Percentiles rank a stretch among this genome's conserved stretches.
Conservation (phyloP, 1,139 yeast species). For the Saccharomyces hybrid region DNA sequence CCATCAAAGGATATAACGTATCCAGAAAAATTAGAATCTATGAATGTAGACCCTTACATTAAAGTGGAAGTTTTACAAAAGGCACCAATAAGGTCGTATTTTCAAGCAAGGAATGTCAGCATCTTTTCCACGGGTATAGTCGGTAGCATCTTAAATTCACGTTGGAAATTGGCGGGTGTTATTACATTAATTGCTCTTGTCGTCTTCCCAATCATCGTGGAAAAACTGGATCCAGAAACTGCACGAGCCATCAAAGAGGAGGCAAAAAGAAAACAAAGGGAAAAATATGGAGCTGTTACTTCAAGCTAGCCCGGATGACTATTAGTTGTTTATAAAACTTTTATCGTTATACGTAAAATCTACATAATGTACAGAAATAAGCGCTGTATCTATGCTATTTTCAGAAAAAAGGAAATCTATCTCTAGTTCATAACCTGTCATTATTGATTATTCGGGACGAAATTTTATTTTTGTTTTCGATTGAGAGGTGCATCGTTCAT, state of each 20-base stretch:
- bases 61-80: conserved; percentile 21
- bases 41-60: conserved; percentile 20
- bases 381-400: background rate
- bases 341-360: background rate
- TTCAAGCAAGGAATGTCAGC: conserved; percentile 29
- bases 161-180: conserved; percentile 32
- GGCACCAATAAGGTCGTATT: conserved; percentile 31
- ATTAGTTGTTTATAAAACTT: background rate
- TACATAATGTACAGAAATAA: background rate
- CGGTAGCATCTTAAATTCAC: conserved; percentile 32
- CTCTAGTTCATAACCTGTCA: background rate
- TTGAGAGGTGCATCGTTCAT: conserved; percentile 22
- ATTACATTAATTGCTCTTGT: conserved; percentile 24
- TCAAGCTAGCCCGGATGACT: background rate
- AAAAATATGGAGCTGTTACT: conserved; percentile 17
- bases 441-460: conserved; percentile 9
- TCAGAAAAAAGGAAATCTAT: background rate
- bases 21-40: conserved; percentile 26
- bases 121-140: conserved; percentile 32
- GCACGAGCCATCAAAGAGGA: conserved; percentile 32
- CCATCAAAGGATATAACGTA: conserved; percentile 28
- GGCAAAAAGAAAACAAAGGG: conserved; percentile 23
- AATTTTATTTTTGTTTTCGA: conserved; percentile 7
- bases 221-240: conserved; percentile 36
- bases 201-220: conserved; percentile 32